Conservation (phyloP, 2,329 filamentous ascomycete genomes). For the Phialophora expanda region DNA sequence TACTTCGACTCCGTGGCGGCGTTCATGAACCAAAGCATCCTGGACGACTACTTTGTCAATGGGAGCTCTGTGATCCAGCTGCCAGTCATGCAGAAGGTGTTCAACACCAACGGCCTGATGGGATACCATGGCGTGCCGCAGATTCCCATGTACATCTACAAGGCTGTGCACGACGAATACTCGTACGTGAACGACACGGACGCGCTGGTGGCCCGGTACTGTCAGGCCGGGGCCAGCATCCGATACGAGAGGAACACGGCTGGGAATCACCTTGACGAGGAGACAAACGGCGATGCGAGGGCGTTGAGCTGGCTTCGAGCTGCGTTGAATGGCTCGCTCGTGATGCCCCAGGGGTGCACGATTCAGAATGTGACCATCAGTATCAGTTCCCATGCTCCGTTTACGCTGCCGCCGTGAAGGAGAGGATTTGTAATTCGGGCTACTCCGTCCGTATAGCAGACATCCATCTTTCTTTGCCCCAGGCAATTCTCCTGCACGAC, state of each 20-base stretch:
- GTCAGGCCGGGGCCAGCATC: not conserved
- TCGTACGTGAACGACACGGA: not conserved
- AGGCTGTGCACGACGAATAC: not conserved
- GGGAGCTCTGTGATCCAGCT: not conserved
- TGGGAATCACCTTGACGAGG: not conserved
- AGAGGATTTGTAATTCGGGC: not conserved
- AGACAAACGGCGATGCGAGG: not conserved
- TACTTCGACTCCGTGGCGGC: no score
- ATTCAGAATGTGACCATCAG: not conserved
- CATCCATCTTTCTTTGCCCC: no score
- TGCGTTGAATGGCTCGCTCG: not conserved
- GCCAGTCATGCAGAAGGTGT: not conserved
- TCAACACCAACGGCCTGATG: not conserved
- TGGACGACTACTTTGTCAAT: not conserved
- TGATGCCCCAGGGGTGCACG: not conserved
- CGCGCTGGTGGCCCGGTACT: not conserved
- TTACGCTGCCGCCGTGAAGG: not conserved
- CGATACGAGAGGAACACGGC: not conserved
- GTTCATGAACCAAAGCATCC: not conserved
- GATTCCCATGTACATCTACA: not conserved
- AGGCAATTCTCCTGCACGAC: no score
- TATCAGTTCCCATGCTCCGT: not conserved
- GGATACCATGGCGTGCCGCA: not conserved
- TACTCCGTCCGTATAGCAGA: not conserved
- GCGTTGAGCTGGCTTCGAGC: slow-evolving; percentile 1